Evolutionary conservation across 768 basidiomycete genomes (phyloP).

Genomic region (Tricholoma hemisulphureum): DNA sequence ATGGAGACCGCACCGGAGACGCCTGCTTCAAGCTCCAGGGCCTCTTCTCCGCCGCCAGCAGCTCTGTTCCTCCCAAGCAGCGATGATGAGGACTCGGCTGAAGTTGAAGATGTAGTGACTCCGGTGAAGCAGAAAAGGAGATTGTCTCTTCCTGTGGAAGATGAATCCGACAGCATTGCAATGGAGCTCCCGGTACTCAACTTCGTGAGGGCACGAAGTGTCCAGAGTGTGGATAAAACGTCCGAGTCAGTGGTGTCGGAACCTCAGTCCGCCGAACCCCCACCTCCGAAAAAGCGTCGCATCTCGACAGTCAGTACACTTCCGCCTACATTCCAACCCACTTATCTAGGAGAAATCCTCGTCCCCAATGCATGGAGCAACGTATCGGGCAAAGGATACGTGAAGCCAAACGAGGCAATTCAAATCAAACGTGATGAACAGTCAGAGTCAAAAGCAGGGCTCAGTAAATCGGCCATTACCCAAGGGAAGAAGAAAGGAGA

Average conservation of each 20-base stretch:
- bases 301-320: conserved; percentile 31
- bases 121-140: conserved; percentile 18
- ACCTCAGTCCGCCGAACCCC: conserved; percentile 15
- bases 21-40: conserved; percentile 13
- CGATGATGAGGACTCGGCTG: conserved; percentile 29
- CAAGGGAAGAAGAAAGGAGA: conserved; percentile 35
- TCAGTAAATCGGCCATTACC: conserved; percentile 29
- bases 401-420: conserved; percentile 62
- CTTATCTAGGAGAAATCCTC: conserved; percentile 66
- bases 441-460: conserved; percentile 30
- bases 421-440: conserved; percentile 53
- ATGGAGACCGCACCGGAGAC: conserved; percentile 12
- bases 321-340: conserved; percentile 24
- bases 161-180: conserved; percentile 16
- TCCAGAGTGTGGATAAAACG: conserved; percentile 37
- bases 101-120: conserved; percentile 1
- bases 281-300: conserved; percentile 55
- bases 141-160: conserved; percentile 6
- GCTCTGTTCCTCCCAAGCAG: conserved; percentile 36
- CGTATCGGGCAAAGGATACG: conserved; percentile 68
- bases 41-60: conserved; percentile 19
- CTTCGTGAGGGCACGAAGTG: conserved; percentile 41
- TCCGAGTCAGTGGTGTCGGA: conserved; percentile 3
- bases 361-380: conserved; percentile 80
- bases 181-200: conserved; percentile 21